Evolutionary conservation across 1,139 yeast genomes (phyloP), one percentile per base, ranked within the genome.

Genomic region (Kodamaea arcana): DNA sequence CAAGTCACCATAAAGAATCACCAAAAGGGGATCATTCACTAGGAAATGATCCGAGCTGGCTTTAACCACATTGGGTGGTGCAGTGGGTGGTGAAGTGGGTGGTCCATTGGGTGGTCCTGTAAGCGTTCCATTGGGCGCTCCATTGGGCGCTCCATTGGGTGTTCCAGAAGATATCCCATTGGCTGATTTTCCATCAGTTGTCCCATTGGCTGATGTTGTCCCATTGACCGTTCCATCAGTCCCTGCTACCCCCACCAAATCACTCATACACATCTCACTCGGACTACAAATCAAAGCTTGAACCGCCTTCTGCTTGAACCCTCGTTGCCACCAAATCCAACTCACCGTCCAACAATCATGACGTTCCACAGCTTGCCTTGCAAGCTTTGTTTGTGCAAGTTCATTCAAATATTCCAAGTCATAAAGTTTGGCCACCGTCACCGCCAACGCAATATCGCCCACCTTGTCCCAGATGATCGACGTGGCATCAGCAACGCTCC

Each of bases 321-420:
- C 60, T 25, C 82, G 47, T 44, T 76, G 78, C 92, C 94, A 84
- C 45, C 78, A 80, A 3, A 85, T 76, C 82, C 92, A 88, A 53
- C 94, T 83, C 7, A 82, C 70, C 23, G 75, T 69, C 97, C 97
- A 90, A 43, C 88, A 63, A 54, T 87, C 86, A 30, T 87, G 86
- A n/a, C 62, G 60, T 6, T 59, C 56, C 13, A 80, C 65, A 0
- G 90, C 85, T 1, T 55, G 51, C 0, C 86, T 82, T 8, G 86
- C 48, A 2, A 85, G 50, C 39, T 68, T 65, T n/a, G 62, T 63
- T 30, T 69, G 72, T 23, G 86, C 60, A 6, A 86, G 54, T 4
- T 60, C 56, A 27, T 57, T 57, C 42, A 84, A 56, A 2, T 24
- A 31, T 20, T 28, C 30, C 12, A 38, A 38, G n/a, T 51, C 82